These are phyloP conservation scores for Poa annua DNA, from an alignment of 176 grass and related monocot species.

Conservation along the genomic window DNA sequence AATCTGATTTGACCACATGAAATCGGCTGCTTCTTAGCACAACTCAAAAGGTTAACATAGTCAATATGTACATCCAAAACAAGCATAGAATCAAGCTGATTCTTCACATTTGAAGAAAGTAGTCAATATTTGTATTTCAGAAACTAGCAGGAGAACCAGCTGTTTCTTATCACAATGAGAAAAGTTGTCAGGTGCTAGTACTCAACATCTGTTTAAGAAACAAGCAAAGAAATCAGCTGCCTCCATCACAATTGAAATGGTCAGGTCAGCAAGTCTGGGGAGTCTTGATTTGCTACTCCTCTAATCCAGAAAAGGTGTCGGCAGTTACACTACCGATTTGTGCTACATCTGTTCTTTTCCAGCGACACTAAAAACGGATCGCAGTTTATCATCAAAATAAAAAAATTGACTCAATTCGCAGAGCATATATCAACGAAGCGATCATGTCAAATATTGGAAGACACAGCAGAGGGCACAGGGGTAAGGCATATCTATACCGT, in stretches of 20 bases:
- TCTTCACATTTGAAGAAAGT: not conserved
- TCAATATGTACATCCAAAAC: not conserved
- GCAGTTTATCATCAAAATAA: too few relatives aligned
- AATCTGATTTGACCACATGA: not conserved
- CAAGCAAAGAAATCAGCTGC: not conserved
- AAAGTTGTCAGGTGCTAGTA: not conserved
- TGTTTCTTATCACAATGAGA: not conserved
- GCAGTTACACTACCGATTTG: too few relatives aligned
- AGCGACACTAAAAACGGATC: too few relatives aligned
- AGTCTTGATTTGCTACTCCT: too few relatives aligned
- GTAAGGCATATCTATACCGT: slow-evolving; percentile 26
- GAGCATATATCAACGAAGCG: not conserved
- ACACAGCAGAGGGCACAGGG: not conserved
- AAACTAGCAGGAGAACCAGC: not conserved
- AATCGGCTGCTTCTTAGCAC: not conserved
- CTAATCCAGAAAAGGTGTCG: too few relatives aligned
- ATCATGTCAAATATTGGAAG: not conserved
- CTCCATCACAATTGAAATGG: not conserved
- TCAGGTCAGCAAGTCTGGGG: not conserved
- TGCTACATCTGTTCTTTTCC: too few relatives aligned
- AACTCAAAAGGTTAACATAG: not conserved
- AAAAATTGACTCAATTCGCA: not conserved
- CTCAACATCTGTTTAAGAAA: not conserved
- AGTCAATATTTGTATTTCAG: not conserved
- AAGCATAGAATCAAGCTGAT: not conserved